Base-by-base conservation (phyloP, 2,329 filamentous ascomycete genomes). In the Colletotrichum sojae region DNA sequence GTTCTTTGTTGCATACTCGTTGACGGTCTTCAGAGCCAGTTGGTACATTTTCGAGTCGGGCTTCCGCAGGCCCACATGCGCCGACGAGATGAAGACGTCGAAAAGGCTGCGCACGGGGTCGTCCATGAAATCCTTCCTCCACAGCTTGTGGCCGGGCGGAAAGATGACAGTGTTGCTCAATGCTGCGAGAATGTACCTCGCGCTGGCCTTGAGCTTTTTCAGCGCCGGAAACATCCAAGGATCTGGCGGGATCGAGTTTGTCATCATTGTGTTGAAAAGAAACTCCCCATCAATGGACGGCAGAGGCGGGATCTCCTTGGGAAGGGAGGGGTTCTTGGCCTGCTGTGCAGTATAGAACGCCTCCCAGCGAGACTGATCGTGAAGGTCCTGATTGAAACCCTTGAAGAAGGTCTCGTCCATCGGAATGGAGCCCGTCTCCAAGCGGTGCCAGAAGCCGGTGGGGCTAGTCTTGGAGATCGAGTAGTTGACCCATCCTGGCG, bases 201-300 rank as follows among this genome's bases (percentile, higher is more conserved):
- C 88, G 59, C 86, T 90, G 4, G 84, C 84, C 68, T 88, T 87
- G 67, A 99, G 83, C 45, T 86, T 89, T 75, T 90, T 82, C 48
- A 98, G 83, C 1, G 95, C 95, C 0, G 95, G 94, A 72, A 89
- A 94, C 91, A 98, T 96, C 85, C 92, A 93, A 4, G 94, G 94
- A 78, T 99, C 95, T 0, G 92, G 90, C 1, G 83, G 80, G 6
- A 89, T 85, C 12, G 92, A 91, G 13, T 86, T 81, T 5, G 85
- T 81, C 94, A 98, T 98, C 95, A 98, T 98, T 75, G 92, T 88
- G 87, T 93, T 92, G 83, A 97, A 98, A 31, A 99, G 84, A 80
- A 83, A 89, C 77, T 94, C 90, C 15, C 89, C 92, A 75, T 98
- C 91, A 53, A 98, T 86, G 2, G 84, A 79, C 0, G 95, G 95